Evolutionary conservation across 2,329 filamentous ascomycete genomes (phyloP).

Genomic region (Tolypocladium tundrense): DNA sequence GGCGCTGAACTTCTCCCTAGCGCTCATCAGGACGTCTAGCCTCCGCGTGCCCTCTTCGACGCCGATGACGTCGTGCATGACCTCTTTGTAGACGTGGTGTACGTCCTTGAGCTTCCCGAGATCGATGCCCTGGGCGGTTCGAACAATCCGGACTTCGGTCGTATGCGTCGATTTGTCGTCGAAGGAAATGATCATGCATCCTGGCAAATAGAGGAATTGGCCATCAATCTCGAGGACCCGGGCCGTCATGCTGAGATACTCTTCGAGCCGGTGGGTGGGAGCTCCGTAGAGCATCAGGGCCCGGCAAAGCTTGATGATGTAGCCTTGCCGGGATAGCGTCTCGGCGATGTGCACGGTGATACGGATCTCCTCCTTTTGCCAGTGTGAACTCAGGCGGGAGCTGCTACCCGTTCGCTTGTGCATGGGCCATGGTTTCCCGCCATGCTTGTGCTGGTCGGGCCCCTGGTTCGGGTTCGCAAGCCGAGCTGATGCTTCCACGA

Average conservation of each 20-base stretch:
- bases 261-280: constrained; percentile 79
- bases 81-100: constrained; percentile 54
- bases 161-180: constrained; percentile 59
- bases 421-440: constrained; percentile 21
- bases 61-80: constrained; percentile 48
- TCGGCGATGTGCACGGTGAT: constrained; percentile 46
- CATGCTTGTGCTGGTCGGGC: constrained; percentile 7
- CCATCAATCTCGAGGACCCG: constrained; percentile 76
- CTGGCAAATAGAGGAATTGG: constrained; percentile 81
- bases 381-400: constrained; percentile 25
- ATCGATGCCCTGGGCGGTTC: constrained; percentile 46
- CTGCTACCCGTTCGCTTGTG: constrained; percentile 26
- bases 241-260: constrained; percentile 80
- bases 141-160: constrained; percentile 55
- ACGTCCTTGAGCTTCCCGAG: constrained; percentile 51
- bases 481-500: constrained; percentile 33
- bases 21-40: constrained; percentile 44
- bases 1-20: constrained; percentile 41
- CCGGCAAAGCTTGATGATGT: constrained; percentile 73
- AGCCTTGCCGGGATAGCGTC: constrained; percentile 68
- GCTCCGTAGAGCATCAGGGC: constrained; percentile 83
- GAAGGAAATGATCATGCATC: constrained; percentile 89
- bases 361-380: constrained; percentile 33
- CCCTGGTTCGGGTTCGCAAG: constrained; percentile 9
- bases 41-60: constrained; percentile 46